Evolutionary conservation across 225 moss, liverwort and hornwort genomes (phyloP), one percentile per base, ranked within the genome.

Genomic region (Ulota crispa): DNA sequence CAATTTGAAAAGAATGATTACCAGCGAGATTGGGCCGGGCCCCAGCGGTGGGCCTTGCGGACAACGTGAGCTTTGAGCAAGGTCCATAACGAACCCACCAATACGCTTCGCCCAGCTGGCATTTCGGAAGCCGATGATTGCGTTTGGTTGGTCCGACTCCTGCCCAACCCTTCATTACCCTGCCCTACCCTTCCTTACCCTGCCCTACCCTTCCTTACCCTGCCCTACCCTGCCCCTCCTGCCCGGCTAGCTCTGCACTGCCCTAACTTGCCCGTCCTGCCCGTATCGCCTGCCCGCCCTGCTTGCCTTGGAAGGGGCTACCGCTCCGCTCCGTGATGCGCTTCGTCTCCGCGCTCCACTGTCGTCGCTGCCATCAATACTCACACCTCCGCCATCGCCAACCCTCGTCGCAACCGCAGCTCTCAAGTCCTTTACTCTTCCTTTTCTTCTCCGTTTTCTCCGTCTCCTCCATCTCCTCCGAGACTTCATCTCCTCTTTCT

Each of bases 61-160:
- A 21, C 68, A 59, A 28, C 74, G 73, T 75, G 61, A 60, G 52
- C 72, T 56, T 65, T 23, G 37, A 36, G 37, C 61, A n/a, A 74
- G 70, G 30, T 24, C 20, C 26, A 24, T 6, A 0, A 9, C 3
- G 0, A 56, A 2, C 59, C 3, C 3, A 2, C 63, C 82, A 82
- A 34, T 86, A 5, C 12, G 3, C 5, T 0, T 3, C 26, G 9
- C 8, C 74, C 85, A 86, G 55, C 85, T 86, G 85, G 61, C 73
- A 8, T 1, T 3, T 39, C 43, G 1, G 53, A 30, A 5, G 3
- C 8, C 62, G 61, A 82, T 82, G 85, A 86, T 86, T 86, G 85
- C 78, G n/a, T 9, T 28, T 45, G 1, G 45, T 45, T 0, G 5
- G 26, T 27, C 78, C 12, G 57, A 39, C 2, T 18, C 32, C 20